Base-by-base conservation (phyloP, 257 asterid genomes). In the Anisodus tanguticus region DNA sequence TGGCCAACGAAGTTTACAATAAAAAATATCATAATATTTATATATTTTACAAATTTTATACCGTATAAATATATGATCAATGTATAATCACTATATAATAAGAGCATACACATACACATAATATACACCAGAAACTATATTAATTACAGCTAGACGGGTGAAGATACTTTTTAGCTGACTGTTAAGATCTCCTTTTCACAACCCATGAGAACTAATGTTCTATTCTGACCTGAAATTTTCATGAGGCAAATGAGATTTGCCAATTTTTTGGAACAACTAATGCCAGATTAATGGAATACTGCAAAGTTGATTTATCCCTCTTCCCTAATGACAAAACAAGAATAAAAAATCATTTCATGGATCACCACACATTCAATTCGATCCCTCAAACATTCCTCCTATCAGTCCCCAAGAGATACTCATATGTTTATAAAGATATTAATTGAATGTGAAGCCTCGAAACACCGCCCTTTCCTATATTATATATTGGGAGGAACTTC, bases 401-500 rank as follows among this genome's bases (percentile, higher is more conserved):
- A 47, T 45, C n/a, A 72, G 15, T 47, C n/a, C 79, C 59, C 39
- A 72, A 45, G 54, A 47, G 39, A n/a, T n/a, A n/a, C n/a, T n/a
- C n/a, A 45, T 43, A 47, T 72, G 41, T 45, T 47, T 72, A 22
- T 19, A 10, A 62, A 22, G 60, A 47, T 41, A 72, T 47, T 67
- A 37, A 37, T 67, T 47, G 80, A 11, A 47, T 19, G 41, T 49
- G 80, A 72, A 47, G 80, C 80, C 80, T 72, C 60, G 80, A 72
- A 47, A 72, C 41, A 72, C 80, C 80, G 80, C 58, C 79, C 79
- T 4, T 47, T 72, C 80, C 39, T 72, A 47, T 11, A 72, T 19
- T n/a, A n/a, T n/a, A n/a, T 19, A 47, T 72, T 47, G 19, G 41
- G 41, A 11, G 9, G 19, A 47, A 60, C 68, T 60, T 2, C 68